phyloP scores from a whole-genome alignment of 106 monocot genomes.

The Posidonia australis region DNA sequence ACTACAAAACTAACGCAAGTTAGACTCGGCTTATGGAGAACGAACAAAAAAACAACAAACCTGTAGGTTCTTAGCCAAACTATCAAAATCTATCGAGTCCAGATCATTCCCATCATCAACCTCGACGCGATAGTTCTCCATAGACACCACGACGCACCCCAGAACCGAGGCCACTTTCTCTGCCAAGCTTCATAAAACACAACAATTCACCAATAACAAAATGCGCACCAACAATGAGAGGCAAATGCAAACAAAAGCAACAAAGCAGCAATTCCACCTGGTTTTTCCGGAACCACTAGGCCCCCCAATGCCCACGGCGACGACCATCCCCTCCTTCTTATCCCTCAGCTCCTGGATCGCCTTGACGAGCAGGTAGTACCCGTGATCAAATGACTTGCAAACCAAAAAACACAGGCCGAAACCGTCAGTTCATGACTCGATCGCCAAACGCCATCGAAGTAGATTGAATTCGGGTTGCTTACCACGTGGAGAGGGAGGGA shows the following conservation, averaged over 20 bases:
- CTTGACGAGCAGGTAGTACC: slow-evolving; percentile 88
- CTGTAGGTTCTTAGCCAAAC: slow-evolving; percentile 64
- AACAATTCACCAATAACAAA: not conserved
- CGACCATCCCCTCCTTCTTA: slow-evolving; percentile 68
- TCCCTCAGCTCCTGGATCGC: slow-evolving; percentile 92
- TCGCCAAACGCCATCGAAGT: not conserved
- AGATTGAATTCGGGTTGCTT: slow-evolving; percentile 2
- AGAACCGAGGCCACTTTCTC: slow-evolving; percentile 94
- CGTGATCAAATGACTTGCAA: slow-evolving; percentile 80
- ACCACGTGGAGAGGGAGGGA: slow-evolving; percentile 95
- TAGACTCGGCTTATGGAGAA: not conserved
- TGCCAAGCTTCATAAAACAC: slow-evolving; percentile 44
- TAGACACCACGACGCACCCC: slow-evolving; percentile 73
- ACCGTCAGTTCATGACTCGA: not conserved
- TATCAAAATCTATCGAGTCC: slow-evolving; percentile 67
- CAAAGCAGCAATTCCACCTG: slow-evolving; percentile 32
- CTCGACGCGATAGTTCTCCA: slow-evolving; percentile 87
- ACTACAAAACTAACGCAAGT: not conserved
- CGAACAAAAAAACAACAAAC: slow-evolving; percentile 19
- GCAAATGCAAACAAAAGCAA: not conserved
- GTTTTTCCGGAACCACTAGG: slow-evolving; percentile 95
- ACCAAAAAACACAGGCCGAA: not conserved
- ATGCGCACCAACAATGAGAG: not conserved
- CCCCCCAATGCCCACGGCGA: slow-evolving; percentile 92
- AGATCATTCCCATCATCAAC: slow-evolving; percentile 79